Percentiles rank a stretch among this genome's conserved stretches.
Conservation (phyloP, 345 rosid species). For the Viola odorata region DNA sequence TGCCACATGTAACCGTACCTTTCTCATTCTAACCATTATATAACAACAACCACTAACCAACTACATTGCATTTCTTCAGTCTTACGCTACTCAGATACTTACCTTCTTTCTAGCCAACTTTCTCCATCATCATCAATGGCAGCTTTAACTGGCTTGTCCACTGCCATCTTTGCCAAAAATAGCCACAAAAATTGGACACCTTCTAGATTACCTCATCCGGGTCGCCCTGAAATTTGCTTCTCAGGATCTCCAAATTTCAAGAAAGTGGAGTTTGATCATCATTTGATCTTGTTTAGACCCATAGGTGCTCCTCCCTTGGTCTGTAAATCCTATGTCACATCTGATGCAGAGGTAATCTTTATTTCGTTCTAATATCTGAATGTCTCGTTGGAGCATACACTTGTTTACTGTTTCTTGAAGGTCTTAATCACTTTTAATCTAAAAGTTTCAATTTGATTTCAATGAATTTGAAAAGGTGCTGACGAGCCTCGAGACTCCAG, state of each 20-base stretch:
- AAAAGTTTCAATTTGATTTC: background rate
- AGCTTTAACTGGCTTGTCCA: slow-evolving; percentile 16
- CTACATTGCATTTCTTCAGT: too few species aligned
- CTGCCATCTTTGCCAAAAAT: slow-evolving; percentile 9
- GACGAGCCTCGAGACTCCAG: slow-evolving; percentile 2
- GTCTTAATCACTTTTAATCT: background rate
- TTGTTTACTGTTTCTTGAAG: too few species aligned
- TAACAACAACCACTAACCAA: too few species aligned
- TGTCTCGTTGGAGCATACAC: background rate
- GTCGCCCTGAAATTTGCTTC: slow-evolving; percentile 9
- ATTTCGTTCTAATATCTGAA: background rate
- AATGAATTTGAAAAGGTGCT: slow-evolving; percentile 11
- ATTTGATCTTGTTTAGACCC: slow-evolving; percentile 3
- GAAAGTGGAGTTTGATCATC: background rate
- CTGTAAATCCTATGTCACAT: background rate
- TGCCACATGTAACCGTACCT: too few species aligned
- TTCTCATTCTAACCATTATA: too few species aligned
- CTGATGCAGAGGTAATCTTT: slow-evolving; percentile 8
- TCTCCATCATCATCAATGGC: slow-evolving; percentile 6
- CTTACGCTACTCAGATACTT: too few species aligned
- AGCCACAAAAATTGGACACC: background rate
- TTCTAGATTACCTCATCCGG: background rate
- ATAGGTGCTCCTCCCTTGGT: background rate
- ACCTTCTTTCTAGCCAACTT: too few species aligned
- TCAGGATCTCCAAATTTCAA: slow-evolving; percentile 8